Conservation (phyloP, 2,329 filamentous ascomycete genomes). For the Lecanicillium sp. region DNA sequence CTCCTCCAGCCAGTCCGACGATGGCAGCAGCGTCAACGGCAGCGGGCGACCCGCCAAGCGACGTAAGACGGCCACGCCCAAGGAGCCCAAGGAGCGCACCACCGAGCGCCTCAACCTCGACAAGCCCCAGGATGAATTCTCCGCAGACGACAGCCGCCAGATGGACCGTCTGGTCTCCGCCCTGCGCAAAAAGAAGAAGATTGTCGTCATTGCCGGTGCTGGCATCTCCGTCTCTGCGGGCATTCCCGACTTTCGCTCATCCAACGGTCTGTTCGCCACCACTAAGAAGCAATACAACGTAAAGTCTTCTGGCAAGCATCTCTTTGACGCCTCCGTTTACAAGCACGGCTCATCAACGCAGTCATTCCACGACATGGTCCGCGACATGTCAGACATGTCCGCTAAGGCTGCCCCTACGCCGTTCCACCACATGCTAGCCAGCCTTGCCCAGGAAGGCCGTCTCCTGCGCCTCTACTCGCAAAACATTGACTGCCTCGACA, state of each 20-base stretch:
- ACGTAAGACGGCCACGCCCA: conserved; percentile 56
- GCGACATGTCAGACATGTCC: conserved; percentile 74
- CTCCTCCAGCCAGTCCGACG: conserved; percentile 27
- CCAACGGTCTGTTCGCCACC: conserved; percentile 80
- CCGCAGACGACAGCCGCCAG: conserved; percentile 42
- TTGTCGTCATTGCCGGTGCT: conserved; percentile 92
- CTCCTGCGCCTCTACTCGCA: conserved; percentile 89
- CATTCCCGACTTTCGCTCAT: conserved; percentile 94
- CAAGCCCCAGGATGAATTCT: conserved; percentile 43
- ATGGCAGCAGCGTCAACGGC: conserved; percentile 48
- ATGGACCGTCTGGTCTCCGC: conserved; percentile 67
- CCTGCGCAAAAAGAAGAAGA: conserved; percentile 85
- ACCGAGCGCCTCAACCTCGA: conserved; percentile 75
- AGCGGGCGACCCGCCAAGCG: conserved; percentile 58
- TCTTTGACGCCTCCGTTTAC: conserved; percentile 97
- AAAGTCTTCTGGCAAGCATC: conserved; percentile 82
- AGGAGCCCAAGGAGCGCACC: conserved; percentile 49
- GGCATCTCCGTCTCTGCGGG: conserved; percentile 96
- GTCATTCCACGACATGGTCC: conserved; percentile 94
- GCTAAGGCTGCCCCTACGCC: conserved; percentile 72
- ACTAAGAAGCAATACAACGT: conserved; percentile 82
- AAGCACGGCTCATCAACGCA: conserved; percentile 83
- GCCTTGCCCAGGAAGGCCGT: conserved; percentile 78
- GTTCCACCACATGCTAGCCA: conserved; percentile 91
- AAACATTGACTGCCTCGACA: conserved; percentile 95